A percentile compares a stretch with the other conserved stretches of the same genome.
phyloP scores from a whole-genome alignment of 192 early-diverging fungal species.

The Gigaspora rosea region DNA sequence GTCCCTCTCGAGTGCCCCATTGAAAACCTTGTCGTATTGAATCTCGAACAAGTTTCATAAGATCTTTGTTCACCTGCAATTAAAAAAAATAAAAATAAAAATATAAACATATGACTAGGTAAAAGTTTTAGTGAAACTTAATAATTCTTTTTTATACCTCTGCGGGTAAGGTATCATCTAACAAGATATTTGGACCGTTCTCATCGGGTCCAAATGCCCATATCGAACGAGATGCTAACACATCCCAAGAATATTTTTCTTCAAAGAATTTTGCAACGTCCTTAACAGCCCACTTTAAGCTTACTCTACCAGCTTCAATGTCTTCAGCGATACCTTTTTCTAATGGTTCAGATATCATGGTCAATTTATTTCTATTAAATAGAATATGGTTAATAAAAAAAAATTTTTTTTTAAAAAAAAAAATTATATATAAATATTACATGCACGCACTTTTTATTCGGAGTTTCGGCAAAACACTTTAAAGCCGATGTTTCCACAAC shows the following conservation, averaged over 20 bases:
- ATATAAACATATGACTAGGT: neutral
- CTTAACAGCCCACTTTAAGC: slow-evolving; percentile 69
- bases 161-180: slow-evolving; percentile 93
- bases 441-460: slow-evolving; percentile 89
- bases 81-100: neutral
- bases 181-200: slow-evolving; percentile 87
- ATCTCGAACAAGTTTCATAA: slow-evolving; percentile 79
- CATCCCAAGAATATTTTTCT: slow-evolving; percentile 91
- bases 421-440: neutral
- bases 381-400: neutral
- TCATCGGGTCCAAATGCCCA: slow-evolving; percentile 99
- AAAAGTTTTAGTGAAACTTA: neutral
- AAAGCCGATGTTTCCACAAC: slow-evolving; percentile 91
- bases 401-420: neutral
- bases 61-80: slow-evolving; percentile 70
- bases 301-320: slow-evolving; percentile 80
- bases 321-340: slow-evolving; percentile 91
- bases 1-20: slow-evolving; percentile 96
- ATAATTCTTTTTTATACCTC: slow-evolving; percentile 51
- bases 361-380: slow-evolving; percentile 82
- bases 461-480: slow-evolving; percentile 96
- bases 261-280: slow-evolving; percentile 81
- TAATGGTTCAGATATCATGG: slow-evolving; percentile 93
- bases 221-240: slow-evolving; percentile 87
- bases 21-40: slow-evolving; percentile 95